phyloP scores from a whole-genome alignment of 2,329 filamentous ascomycete species.

The Alternaria arborescens region DNA sequence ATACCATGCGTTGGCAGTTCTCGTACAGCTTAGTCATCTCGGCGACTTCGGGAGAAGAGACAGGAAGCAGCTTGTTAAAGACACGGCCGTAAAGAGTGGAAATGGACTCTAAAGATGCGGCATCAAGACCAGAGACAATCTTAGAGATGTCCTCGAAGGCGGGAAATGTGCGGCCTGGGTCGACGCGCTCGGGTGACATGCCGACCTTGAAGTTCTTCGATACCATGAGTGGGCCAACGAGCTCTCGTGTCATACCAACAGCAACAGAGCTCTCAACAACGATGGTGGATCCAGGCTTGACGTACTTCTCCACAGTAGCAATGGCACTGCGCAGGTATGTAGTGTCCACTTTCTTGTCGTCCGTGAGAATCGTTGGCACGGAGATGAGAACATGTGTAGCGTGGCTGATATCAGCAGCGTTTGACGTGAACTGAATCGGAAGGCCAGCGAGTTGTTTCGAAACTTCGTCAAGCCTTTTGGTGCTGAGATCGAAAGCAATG shows the following conservation, averaged over 20 bases:
- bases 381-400: constrained; percentile 64
- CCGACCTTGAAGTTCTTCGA: constrained; percentile 37
- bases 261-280: constrained; percentile 65
- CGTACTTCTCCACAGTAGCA: constrained; percentile 53
- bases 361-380: constrained; percentile 61
- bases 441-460: constrained; percentile 12
- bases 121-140: constrained; percentile 59
- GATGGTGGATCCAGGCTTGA: constrained; percentile 57
- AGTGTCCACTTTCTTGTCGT: constrained; percentile 59
- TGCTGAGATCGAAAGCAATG: constrained; percentile 46
- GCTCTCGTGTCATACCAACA: constrained; percentile 62
- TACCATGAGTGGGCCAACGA: constrained; percentile 58
- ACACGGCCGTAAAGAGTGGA: constrained; percentile 57
- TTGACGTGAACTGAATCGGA: constrained; percentile 18
- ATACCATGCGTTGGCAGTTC: constrained; percentile 66
- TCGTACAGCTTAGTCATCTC: constrained; percentile 68
- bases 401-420: constrained; percentile 49
- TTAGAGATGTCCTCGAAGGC: constrained; percentile 61
- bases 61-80: constrained; percentile 60
- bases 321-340: constrained; percentile 59
- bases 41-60: constrained; percentile 63
- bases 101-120: constrained; percentile 56
- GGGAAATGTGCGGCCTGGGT: constrained; percentile 57
- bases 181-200: constrained; percentile 56
- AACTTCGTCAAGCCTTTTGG: constrained; percentile 8